These are phyloP conservation scores for Eucalyptus tenuipes DNA, from an alignment of 345 rosid species.

Conservation along the genomic window DNA sequence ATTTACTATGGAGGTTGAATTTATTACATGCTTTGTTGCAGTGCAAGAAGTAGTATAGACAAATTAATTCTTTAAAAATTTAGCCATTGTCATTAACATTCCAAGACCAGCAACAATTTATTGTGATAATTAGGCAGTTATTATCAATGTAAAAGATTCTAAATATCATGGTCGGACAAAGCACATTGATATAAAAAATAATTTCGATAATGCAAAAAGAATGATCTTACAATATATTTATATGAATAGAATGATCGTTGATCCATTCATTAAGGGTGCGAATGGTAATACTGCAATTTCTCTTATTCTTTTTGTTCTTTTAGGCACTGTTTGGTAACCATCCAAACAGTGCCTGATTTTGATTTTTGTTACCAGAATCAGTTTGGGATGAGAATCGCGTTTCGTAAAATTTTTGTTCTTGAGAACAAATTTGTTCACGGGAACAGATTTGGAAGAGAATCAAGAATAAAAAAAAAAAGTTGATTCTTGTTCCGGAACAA, in stretches of 20 bases:
- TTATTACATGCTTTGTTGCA: neutral
- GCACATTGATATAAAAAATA: neutral
- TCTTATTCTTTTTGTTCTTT: too few species aligned
- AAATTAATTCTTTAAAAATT: neutral
- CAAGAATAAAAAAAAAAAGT: too few species aligned
- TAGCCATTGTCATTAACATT: neutral
- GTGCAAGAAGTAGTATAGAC: neutral
- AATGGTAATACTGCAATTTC: too few species aligned
- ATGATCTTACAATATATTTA: neutral
- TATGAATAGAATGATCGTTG: fast-evolving
- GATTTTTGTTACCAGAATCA: too few species aligned
- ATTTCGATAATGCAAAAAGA: neutral
- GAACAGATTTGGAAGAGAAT: too few species aligned
- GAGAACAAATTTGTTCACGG: too few species aligned
- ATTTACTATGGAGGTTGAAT: neutral
- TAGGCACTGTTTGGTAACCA: too few species aligned
- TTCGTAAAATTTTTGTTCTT: too few species aligned
- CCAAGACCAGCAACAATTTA: neutral
- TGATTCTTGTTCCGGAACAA: too few species aligned
- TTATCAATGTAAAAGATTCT: neutral
- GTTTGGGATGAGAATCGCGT: too few species aligned
- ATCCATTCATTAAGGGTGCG: neutral
- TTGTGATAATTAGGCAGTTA: neutral
- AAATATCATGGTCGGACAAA: neutral
- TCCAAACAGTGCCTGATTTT: too few species aligned